Base-by-base conservation (phyloP, 176 grass and related monocot species). In the Poa pratensis region DNA sequence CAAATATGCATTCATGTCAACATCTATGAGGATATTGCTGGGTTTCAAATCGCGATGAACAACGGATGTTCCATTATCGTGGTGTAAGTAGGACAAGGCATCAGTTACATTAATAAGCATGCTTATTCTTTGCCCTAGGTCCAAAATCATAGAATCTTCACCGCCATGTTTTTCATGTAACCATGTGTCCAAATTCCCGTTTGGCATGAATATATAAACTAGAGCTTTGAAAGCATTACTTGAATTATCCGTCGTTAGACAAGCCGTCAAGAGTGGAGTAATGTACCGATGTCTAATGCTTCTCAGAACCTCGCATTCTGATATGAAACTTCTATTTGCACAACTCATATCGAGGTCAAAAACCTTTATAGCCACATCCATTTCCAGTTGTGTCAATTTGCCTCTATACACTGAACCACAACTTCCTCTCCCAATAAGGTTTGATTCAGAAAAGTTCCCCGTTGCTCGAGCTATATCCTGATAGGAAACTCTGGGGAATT, bases 41-140 rank as follows among this genome's bases (percentile, higher is more conserved):
- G 91, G 70, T 66, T 92, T 90, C 20, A 92, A 15, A 72, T 94
- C 89, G 35, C 84, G 83, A 51, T 94, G 92, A 58, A 91, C 23
- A 75, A 72, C 45, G 0, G 81, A 39, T 2, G 19, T 52, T 42
- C 73, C 62, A 11, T 46, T 57, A 15, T 85, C 68, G 6, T 85
- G n/a, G n/a, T 94, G 87, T 43, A 94, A 57, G 71, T 94, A 92
- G 0, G 81, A 80, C 66, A 94, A 27, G 14, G 87, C 89, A 28
- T 82, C 75, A 7, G 87, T 84, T 8, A 94, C 23, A 15, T 88
- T 80, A 17, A 66, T 24, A 24, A 45, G 50, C 48, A 87, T 89
- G 59, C 50, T 84, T 49, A 92, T 40, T 72, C 75, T 63, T 53
- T 86, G 61, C 17, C 26, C 23, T 26, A 95, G 54, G 18, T 30